Evolutionary conservation across 345 rosid genomes (phyloP).

Genomic region (Linum trigynum): DNA sequence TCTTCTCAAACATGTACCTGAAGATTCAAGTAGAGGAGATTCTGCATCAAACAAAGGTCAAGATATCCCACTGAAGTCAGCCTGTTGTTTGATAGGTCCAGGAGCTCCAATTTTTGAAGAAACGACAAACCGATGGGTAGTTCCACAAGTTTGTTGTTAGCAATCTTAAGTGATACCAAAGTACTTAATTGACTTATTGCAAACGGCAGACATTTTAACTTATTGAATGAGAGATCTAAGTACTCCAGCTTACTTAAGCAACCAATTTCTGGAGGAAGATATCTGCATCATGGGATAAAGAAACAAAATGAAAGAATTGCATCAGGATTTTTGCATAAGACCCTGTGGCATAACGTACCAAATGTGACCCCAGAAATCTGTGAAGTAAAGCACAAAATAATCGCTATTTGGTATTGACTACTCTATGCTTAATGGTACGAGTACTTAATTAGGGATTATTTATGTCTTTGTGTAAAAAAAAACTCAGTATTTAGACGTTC

Average conservation of each 20-base stretch:
- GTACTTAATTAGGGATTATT: too few species aligned
- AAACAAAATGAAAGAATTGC: not conserved
- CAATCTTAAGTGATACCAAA: conserved; percentile 61
- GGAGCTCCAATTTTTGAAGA: conserved; percentile 59
- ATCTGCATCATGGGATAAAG: conserved; percentile 40
- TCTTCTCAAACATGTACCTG: conserved; percentile 42
- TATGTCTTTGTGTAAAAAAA: too few species aligned
- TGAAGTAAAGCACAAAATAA: not conserved
- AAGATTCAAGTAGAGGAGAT: conserved; percentile 60
- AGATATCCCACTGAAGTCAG: conserved; percentile 64
- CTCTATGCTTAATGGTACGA: too few species aligned
- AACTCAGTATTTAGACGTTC: too few species aligned
- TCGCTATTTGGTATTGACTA: too few species aligned
- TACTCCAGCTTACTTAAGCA: conserved; percentile 67
- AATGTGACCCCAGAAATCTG: not conserved
- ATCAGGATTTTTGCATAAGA: not conserved
- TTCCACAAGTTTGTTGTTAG: conserved; percentile 77
- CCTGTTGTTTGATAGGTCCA: conserved; percentile 82
- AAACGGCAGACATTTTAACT: conserved; percentile 65
- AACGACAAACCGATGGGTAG: conserved; percentile 50
- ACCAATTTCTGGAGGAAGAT: conserved; percentile 89
- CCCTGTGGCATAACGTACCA: not conserved
- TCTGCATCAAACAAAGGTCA: conserved; percentile 56
- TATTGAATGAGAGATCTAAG: conserved; percentile 90
- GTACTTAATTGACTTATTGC: conserved; percentile 61